A percentile compares a stretch with the other conserved stretches of the same genome.
phyloP scores from a whole-genome alignment of 2,329 filamentous ascomycete genomes.

The Clarireedia paspali region DNA sequence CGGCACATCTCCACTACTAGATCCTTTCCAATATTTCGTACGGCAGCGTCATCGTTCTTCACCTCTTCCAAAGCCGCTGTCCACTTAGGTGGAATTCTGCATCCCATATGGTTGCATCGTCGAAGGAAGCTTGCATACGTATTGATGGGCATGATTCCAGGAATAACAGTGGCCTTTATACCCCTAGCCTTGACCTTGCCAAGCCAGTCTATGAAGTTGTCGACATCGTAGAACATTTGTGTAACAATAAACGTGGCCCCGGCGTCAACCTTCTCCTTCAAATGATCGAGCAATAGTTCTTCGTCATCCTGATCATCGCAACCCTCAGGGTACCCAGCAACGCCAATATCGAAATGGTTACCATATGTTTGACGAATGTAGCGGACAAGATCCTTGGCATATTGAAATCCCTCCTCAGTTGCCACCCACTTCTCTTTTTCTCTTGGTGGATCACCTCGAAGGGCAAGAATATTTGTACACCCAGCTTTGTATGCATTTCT shows the following conservation, averaged over 20 bases:
- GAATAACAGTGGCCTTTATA: slow-evolving; percentile 75
- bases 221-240: slow-evolving; percentile 98
- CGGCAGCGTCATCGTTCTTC: slow-evolving; percentile 93
- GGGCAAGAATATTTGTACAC: slow-evolving; percentile 93
- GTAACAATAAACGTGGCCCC: slow-evolving; percentile 92
- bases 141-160: slow-evolving; percentile 88
- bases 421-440: slow-evolving; percentile 93
- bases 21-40: slow-evolving; percentile 80
- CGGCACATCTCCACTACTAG: slow-evolving; percentile 87
- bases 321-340: slow-evolving; percentile 93
- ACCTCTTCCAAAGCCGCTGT: slow-evolving; percentile 76
- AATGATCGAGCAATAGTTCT: slow-evolving; percentile 76
- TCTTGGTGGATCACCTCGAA: slow-evolving; percentile 87
- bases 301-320: slow-evolving; percentile 88
- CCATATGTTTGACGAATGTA: slow-evolving; percentile 75
- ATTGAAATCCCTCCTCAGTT: slow-evolving; percentile 78
- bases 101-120: slow-evolving; percentile 85
- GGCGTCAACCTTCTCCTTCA: slow-evolving; percentile 96
- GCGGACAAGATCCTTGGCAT: slow-evolving; percentile 76
- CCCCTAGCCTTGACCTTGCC: slow-evolving; percentile 76
- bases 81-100: slow-evolving; percentile 75
- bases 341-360: slow-evolving; percentile 93
- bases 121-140: slow-evolving; percentile 91
- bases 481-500: slow-evolving; percentile 85
- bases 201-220: slow-evolving; percentile 91